Evolutionary conservation across 2,329 filamentous ascomycete genomes (phyloP).

Genomic region (Mollisia scopiformis): DNA sequence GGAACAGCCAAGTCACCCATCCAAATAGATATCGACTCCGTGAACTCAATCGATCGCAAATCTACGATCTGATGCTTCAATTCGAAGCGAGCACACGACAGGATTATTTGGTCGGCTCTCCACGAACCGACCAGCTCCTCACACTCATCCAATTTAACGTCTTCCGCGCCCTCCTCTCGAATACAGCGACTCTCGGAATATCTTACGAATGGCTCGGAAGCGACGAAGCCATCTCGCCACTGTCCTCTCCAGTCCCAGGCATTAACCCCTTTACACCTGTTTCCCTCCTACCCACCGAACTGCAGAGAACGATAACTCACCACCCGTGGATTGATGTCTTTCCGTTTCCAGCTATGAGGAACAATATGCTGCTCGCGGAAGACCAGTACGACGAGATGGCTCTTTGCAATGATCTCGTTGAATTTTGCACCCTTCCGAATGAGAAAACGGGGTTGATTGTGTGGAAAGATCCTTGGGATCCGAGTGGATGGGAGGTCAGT

Average conservation of each 20-base stretch:
- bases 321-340: conserved; percentile 43
- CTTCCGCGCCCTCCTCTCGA: conserved; percentile 25
- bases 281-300: conserved; percentile 9
- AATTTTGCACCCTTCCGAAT: conserved; percentile 8
- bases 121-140: conserved; percentile 19
- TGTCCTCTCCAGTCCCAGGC: not conserved
- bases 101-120: conserved; percentile 16
- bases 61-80: not conserved
- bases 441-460: conserved; percentile 37
- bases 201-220: conserved; percentile 1
- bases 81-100: conserved; percentile 6
- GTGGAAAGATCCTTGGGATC: conserved; percentile 42
- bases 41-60: not conserved
- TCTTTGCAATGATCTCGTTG: conserved; percentile 26
- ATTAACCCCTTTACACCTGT: too few relatives aligned
- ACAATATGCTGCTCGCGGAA: conserved; percentile 36
- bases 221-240: conserved; percentile 13
- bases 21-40: not conserved
- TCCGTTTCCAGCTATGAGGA: conserved; percentile 38
- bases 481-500: conserved; percentile 41
- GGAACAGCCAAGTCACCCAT: not conserved
- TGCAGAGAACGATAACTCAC: conserved; percentile 35
- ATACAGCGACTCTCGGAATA: conserved; percentile 14
- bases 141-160: conserved; percentile 31
- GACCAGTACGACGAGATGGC: conserved; percentile 25